Evolutionary conservation across 1,284 basidiomycete genomes (phyloP).

Genomic region (Ganoderma resinaceum): DNA sequence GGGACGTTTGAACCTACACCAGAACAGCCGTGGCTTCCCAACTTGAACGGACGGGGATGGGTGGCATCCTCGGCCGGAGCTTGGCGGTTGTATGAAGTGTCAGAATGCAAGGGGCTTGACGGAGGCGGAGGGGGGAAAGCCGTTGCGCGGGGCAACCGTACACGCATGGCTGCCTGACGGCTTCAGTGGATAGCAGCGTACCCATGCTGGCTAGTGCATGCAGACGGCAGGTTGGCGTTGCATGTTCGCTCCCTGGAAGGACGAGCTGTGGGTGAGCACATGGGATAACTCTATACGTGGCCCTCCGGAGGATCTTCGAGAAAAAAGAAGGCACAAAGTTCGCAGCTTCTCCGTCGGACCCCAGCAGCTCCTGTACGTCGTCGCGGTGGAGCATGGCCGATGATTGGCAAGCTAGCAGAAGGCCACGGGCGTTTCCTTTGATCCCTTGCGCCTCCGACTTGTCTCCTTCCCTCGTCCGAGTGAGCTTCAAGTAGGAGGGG

Average conservation of each 20-base stretch:
- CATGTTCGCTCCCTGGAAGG: conserved; percentile 1
- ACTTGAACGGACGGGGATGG: not conserved
- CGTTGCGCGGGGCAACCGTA: not conserved
- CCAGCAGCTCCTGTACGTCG: not conserved
- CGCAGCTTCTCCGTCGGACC: conserved; percentile 11
- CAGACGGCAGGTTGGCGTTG: not conserved
- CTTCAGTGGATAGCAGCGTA: not conserved
- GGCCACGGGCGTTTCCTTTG: not conserved
- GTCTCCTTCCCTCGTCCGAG: not conserved
- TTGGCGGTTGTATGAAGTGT: not conserved
- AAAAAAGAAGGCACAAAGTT: conserved; percentile 13
- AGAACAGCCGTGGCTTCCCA: not conserved
- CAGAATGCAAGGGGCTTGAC: not conserved
- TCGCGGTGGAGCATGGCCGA: not conserved
- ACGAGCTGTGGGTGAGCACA: not conserved
- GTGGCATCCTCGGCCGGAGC: conserved; percentile 1
- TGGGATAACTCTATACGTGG: not conserved
- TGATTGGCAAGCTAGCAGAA: not conserved
- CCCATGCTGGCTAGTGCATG: not conserved
- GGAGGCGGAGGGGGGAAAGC: not conserved
- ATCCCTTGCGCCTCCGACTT: not conserved
- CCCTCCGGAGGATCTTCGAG: conserved; percentile 16
- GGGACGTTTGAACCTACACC: not conserved
- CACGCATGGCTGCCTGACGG: not conserved
- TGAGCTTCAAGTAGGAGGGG: not conserved